Evolutionary conservation across 192 early-diverging fungal genomes (phyloP).

Genomic region (Linnemannia schmuckeri): DNA sequence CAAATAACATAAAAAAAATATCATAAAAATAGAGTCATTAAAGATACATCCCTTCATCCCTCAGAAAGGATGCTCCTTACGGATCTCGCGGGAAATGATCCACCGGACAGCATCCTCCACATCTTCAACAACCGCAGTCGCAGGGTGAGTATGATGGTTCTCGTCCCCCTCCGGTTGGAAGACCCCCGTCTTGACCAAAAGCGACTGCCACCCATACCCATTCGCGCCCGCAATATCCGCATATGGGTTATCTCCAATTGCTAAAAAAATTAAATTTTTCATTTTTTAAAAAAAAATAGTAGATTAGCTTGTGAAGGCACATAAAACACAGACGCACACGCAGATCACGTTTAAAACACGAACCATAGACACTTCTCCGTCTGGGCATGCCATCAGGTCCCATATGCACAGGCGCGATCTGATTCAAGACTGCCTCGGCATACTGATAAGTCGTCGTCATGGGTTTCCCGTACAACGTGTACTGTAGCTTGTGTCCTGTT

Average conservation of each 20-base stretch:
- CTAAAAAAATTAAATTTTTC: constrained; percentile 17
- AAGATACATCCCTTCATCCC: too few species aligned
- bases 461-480: constrained; percentile 89
- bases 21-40: not conserved
- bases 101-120: constrained; percentile 77
- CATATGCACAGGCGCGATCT: constrained; percentile 26
- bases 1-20: not conserved
- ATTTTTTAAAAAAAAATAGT: too few species aligned
- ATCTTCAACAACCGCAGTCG: constrained; percentile 69
- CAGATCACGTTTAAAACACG: not conserved
- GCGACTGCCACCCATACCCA: constrained; percentile 76
- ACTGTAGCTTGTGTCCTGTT: constrained; percentile 67
- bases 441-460: constrained; percentile 79
- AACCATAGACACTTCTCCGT: constrained; percentile 52
- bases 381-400: constrained; percentile 1
- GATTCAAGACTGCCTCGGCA: constrained; percentile 68
- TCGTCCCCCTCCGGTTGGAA: constrained; percentile 63
- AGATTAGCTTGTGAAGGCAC: constrained; percentile 30
- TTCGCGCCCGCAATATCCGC: constrained; percentile 85
- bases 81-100: constrained; percentile 49
- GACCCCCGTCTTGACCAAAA: constrained; percentile 81
- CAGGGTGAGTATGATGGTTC: constrained; percentile 69
- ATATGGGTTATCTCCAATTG: constrained; percentile 78
- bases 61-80: constrained; percentile 32
- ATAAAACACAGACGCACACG: too few species aligned